Evolutionary conservation across 495 filamentous ascomycete species (phyloP).

Genomic region (Margaritispora aquatica): DNA sequence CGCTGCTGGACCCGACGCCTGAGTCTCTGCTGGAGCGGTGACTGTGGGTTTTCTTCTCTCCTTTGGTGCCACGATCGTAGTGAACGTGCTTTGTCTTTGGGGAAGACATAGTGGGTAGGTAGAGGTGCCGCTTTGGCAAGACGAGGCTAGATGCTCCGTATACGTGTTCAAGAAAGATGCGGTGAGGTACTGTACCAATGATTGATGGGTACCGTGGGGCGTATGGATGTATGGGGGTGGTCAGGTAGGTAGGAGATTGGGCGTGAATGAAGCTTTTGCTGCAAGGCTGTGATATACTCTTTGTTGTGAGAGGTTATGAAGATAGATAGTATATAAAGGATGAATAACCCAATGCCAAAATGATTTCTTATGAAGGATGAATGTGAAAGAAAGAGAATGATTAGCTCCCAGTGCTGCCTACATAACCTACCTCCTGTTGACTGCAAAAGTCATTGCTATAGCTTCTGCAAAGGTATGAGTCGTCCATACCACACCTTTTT

Average conservation of each 20-base stretch:
- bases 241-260: constrained; percentile 5
- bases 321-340: constrained; percentile 9
- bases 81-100: constrained; percentile 18
- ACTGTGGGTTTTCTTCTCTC: constrained; percentile 49
- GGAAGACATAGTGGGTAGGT: constrained; percentile 11
- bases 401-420: constrained; percentile 15
- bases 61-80: constrained; percentile 22
- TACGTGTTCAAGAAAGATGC: not conserved
- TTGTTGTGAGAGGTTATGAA: not conserved
- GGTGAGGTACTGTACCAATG: constrained; percentile 14
- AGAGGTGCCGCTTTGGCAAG: not conserved
- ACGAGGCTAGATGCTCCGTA: not conserved
- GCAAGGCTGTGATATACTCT: constrained; percentile 9
- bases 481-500: constrained; percentile 1
- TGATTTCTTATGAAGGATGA: constrained; percentile 6
- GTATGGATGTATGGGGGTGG: constrained; percentile 2
- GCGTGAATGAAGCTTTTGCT: not conserved
- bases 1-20: constrained; percentile 14
- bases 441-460: not conserved
- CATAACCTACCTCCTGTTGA: not conserved
- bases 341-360: not conserved
- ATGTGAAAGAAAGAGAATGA: not conserved
- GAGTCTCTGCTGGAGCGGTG: constrained; percentile 16
- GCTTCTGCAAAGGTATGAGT: not conserved
- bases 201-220: constrained; percentile 1